These are phyloP conservation scores for Cyberlindnera japonica DNA, from an alignment of 805 yeast species.

Conservation along the genomic window DNA sequence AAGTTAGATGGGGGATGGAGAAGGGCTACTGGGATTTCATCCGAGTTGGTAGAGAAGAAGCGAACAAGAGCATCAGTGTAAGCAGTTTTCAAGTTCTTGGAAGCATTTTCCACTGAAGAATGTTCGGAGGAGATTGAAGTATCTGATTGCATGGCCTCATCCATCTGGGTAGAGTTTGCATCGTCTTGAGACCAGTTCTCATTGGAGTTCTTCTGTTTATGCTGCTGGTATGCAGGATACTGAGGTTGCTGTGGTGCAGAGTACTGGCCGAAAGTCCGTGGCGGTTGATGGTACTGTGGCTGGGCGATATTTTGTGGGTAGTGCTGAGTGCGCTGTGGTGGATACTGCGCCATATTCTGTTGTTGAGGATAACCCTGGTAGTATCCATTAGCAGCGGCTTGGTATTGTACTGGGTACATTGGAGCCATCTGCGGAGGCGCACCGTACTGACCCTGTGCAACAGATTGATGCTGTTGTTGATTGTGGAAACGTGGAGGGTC, in stretches of 20 bases:
- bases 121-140: constrained; percentile 40
- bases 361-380: constrained; percentile 11
- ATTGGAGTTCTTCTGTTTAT: constrained; percentile 25
- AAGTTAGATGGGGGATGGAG: constrained; percentile 60
- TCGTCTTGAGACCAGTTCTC: constrained; percentile 34
- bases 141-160: constrained; percentile 34
- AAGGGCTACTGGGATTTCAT: constrained; percentile 32
- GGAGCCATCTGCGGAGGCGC: constrained; percentile 8
- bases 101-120: constrained; percentile 14
- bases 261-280: constrained; percentile 7
- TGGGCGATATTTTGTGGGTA: constrained; percentile 25
- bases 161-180: constrained; percentile 27
- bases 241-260: constrained; percentile 21
- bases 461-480: constrained; percentile 14
- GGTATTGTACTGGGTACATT: constrained; percentile 5
- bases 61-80: constrained; percentile 41
- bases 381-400: not conserved
- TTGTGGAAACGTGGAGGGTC: constrained; percentile 2
- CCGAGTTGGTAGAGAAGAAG: constrained; percentile 43
- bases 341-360: constrained; percentile 24
- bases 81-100: constrained; percentile 29
- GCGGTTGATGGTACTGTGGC: constrained; percentile 27
- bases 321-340: constrained; percentile 22
- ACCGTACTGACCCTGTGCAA: constrained; percentile 5
- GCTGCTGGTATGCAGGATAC: constrained; percentile 20